phyloP scores from a whole-genome alignment of 768 basidiomycete species.

The Trametes maxima region DNA sequence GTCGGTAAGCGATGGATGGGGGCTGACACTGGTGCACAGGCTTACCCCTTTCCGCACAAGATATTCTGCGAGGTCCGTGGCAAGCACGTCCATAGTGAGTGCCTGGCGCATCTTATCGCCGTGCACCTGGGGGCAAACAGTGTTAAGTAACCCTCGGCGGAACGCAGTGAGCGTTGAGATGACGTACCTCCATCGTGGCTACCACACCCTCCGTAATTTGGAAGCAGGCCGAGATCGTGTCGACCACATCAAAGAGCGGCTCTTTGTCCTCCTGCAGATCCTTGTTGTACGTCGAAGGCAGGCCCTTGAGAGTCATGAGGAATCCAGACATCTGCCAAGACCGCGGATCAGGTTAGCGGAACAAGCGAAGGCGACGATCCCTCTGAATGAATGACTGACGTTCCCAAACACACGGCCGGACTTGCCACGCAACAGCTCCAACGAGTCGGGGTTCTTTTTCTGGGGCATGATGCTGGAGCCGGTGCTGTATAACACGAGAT shows the following conservation, averaged over 20 bases:
- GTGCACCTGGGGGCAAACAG: constrained; percentile 61
- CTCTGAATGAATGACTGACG: constrained; percentile 44
- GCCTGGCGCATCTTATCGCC: constrained; percentile 87
- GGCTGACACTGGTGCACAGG: constrained; percentile 23
- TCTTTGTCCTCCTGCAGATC: constrained; percentile 99
- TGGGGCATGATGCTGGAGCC: constrained; percentile 99
- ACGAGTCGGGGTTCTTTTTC: constrained; percentile 97
- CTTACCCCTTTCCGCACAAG: constrained; percentile 97
- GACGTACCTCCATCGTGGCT: constrained; percentile 78
- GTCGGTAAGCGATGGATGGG: constrained; percentile 2
- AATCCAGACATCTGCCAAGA: constrained; percentile 89
- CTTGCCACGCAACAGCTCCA: constrained; percentile 95
- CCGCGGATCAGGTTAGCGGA: constrained; percentile 3
- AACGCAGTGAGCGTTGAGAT: constrained; percentile 1
- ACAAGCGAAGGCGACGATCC: background rate
- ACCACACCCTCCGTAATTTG: constrained; percentile 95
- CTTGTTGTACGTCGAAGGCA: constrained; percentile 99
- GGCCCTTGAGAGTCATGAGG: constrained; percentile 94
- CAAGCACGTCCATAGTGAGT: constrained; percentile 95
- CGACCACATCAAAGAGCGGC: constrained; percentile 91
- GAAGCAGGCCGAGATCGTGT: constrained; percentile 85
- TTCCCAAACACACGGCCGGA: constrained; percentile 93
- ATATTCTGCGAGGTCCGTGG: constrained; percentile 98
- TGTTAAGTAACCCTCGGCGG: background rate
- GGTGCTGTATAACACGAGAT: constrained; percentile 55